These are phyloP conservation scores for Aspergillus tanneri DNA, from an alignment of 2,329 filamentous ascomycete genomes.

Conservation along the genomic window DNA sequence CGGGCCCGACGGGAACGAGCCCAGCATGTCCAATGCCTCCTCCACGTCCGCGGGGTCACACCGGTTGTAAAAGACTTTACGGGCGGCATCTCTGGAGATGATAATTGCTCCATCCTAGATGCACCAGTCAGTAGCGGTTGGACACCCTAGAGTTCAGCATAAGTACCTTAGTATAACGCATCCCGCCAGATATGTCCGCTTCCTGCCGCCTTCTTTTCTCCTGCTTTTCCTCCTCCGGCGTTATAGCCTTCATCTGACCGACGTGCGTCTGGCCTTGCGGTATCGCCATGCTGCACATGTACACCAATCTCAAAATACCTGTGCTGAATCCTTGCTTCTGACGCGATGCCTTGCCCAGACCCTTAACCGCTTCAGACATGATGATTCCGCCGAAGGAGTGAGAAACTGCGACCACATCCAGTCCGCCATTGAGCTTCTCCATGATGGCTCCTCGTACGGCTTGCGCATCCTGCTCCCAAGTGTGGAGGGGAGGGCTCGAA, in stretches of 20 bases:
- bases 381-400: constrained; percentile 37
- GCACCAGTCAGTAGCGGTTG: background rate
- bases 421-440: constrained; percentile 24
- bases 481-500: constrained; percentile 25
- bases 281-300: constrained; percentile 30
- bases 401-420: constrained; percentile 30
- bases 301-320: constrained; percentile 25
- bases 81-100: constrained; percentile 15
- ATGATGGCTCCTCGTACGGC: constrained; percentile 25
- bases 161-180: constrained; percentile 21
- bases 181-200: constrained; percentile 16
- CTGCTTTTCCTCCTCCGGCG: constrained; percentile 26
- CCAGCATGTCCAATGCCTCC: constrained; percentile 24
- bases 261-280: constrained; percentile 26
- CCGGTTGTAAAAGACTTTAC: constrained; percentile 25
- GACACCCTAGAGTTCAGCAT: no score
- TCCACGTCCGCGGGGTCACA: constrained; percentile 26
- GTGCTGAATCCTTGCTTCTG: constrained; percentile 17
- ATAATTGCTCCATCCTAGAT: constrained; percentile 27
- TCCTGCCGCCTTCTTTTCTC: constrained; percentile 19
- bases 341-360: constrained; percentile 26
- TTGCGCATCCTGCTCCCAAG: constrained; percentile 29
- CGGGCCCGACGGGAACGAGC: constrained; percentile 25
- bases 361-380: constrained; percentile 32
- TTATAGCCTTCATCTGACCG: constrained; percentile 23